Evolutionary conservation across 1,139 yeast species (phyloP), one percentile per base, ranked within the genome.

Genomic region (Candida tropicalis): DNA sequence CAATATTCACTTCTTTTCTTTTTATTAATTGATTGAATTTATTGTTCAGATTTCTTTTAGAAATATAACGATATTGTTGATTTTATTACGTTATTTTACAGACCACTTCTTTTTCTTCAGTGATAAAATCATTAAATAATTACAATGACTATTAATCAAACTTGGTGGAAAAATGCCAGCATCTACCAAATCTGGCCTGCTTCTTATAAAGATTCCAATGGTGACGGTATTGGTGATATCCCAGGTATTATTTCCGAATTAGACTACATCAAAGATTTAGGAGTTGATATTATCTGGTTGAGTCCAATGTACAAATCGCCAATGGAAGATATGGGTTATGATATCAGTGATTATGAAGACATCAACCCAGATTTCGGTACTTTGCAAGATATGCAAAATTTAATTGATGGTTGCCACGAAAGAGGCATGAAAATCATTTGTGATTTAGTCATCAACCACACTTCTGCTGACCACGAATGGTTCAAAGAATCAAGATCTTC

Each of bases 271-370:
- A 70, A 76, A 54, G 61, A 62, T 16, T 65, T 80, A 37, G 84
- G 84, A 1, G 68, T 68, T 16, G 82, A 77, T 48, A 68, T 77
- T 26, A 63, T 80, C 33, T 80, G 85, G 85, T 61, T 79, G 46
- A 74, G 77, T 23, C 85, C 85, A 29, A 74, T 76, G 67, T 79
- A 70, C 59, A 80, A 76, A 48, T 75, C 82, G 2, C 85, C 85
- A 3, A 80, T 76, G 54, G 77, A 75, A 36, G 85, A 80, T 54
- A 79, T 80, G 84, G 85, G 85, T 2, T 80, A 80, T 57, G 85
- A 80, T 54, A 77, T 80, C 51, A 63, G 77, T 28, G 75, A 80
- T 59, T 80, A 80, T 57, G 69, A 75, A 54, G 68, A 61, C 12
- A 69, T 80, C 29, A 72, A 78, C 56, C 75, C 78, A 4, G 65